These are phyloP conservation scores for Corylus avellana DNA, from an alignment of 306 rosid genomes.

Conservation along the genomic window DNA sequence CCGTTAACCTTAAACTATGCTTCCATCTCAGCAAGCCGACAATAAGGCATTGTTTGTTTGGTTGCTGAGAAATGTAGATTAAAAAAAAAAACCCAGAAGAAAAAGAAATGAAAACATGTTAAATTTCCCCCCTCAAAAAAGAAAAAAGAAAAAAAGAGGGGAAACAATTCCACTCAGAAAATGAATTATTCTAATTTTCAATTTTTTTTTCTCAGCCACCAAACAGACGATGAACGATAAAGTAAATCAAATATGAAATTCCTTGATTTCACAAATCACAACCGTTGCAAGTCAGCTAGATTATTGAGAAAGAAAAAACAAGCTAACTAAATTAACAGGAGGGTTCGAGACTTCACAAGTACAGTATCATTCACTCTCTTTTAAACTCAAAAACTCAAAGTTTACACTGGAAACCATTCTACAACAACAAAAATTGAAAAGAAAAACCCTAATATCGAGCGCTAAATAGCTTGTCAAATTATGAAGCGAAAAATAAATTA, in stretches of 20 bases:
- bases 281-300: background rate
- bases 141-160: background rate
- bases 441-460: background rate
- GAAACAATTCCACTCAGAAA: background rate
- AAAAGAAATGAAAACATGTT: background rate
- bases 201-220: background rate
- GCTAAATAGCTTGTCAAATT: background rate
- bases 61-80: constrained; percentile 22
- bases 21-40: background rate
- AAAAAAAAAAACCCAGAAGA: background rate
- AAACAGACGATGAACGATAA: background rate
- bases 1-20: background rate
- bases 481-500: background rate
- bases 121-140: background rate
- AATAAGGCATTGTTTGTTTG: background rate
- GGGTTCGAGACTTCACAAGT: background rate
- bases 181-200: background rate
- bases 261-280: background rate
- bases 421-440: background rate
- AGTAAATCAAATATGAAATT: background rate
- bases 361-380: background rate
- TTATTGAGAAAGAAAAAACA: background rate
- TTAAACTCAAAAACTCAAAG: background rate
- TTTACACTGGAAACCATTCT: background rate
- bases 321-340: background rate